A percentile compares a stretch with the other conserved stretches of the same genome.
phyloP scores from a whole-genome alignment of 2,329 filamentous ascomycete genomes.

The Madurella mycetomatis region DNA sequence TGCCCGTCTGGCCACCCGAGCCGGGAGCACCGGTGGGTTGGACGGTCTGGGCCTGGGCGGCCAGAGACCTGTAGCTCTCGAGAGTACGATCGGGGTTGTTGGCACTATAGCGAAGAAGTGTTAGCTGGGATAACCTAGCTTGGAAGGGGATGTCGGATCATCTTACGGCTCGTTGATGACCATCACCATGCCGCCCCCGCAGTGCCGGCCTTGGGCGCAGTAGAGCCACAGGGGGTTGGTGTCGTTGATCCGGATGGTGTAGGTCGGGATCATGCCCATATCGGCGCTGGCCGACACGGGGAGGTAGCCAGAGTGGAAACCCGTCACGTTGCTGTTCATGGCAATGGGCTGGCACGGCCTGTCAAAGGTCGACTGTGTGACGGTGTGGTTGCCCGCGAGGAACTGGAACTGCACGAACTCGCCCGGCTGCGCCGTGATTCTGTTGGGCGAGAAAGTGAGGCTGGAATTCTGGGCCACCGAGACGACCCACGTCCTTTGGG shows the following conservation, averaged over 20 bases:
- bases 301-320: conserved; percentile 66
- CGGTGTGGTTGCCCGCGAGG: conserved; percentile 67
- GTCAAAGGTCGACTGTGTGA: conserved; percentile 72
- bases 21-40: conserved; percentile 27
- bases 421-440: conserved; percentile 58
- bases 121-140: background rate
- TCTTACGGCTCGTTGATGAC: conserved; percentile 71
- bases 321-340: conserved; percentile 48
- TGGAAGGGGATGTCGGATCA: too few species aligned
- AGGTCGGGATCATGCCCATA: conserved; percentile 57
- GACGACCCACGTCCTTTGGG: conserved; percentile 49
- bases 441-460: conserved; percentile 62
- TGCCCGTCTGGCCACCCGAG: conserved; percentile 16
- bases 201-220: conserved; percentile 71
- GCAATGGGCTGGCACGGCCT: conserved; percentile 62
- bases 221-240: conserved; percentile 73
- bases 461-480: conserved; percentile 46
- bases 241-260: conserved; percentile 65
- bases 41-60: conserved; percentile 32
- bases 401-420: conserved; percentile 65
- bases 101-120: conserved; percentile 34
- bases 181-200: conserved; percentile 69
- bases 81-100: conserved; percentile 52
- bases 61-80: conserved; percentile 42
- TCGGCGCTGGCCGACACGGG: conserved; percentile 51